Evolutionary conservation across 2,329 filamentous ascomycete species (phyloP).

Genomic region (Hypoxylon sp.): DNA sequence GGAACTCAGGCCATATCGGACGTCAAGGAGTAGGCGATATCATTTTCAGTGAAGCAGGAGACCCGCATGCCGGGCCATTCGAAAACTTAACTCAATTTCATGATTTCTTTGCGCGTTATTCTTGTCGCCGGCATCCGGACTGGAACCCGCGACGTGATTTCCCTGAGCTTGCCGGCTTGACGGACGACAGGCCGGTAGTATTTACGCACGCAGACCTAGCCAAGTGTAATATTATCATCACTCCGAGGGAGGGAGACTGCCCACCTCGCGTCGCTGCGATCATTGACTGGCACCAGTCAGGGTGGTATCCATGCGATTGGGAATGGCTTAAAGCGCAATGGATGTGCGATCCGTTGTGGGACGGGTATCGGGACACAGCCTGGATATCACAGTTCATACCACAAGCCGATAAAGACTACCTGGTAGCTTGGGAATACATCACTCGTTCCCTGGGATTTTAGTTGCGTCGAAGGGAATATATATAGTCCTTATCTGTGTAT

Average conservation of each 20-base stretch:
- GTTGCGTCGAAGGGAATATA: background rate
- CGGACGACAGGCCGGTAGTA: conserved; percentile 33
- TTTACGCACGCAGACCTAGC: conserved; percentile 40
- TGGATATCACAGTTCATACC: conserved; percentile 33
- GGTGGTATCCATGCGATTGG: conserved; percentile 40
- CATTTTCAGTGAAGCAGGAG: conserved; percentile 33
- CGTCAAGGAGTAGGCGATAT: conserved; percentile 39
- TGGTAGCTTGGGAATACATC: conserved; percentile 28
- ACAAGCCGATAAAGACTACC: conserved; percentile 20
- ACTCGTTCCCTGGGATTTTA: conserved; percentile 15
- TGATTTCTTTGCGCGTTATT: conserved; percentile 36
- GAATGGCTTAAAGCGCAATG: conserved; percentile 37
- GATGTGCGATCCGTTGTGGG: conserved; percentile 22
- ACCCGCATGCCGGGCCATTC: conserved; percentile 35
- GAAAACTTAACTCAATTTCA: conserved; percentile 35
- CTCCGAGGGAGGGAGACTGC: conserved; percentile 12
- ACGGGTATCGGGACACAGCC: conserved; percentile 31
- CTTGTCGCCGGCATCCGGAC: conserved; percentile 17
- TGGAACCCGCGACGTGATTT: conserved; percentile 31
- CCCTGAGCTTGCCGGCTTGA: conserved; percentile 34
- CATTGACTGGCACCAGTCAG: conserved; percentile 43
- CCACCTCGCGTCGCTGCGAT: conserved; percentile 34
- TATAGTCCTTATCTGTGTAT: background rate
- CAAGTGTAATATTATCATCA: conserved; percentile 37
- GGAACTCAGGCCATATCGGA: conserved; percentile 36